phyloP scores from a whole-genome alignment of 1,284 basidiomycete species.

The Pseudozyma hubeiensis region DNA sequence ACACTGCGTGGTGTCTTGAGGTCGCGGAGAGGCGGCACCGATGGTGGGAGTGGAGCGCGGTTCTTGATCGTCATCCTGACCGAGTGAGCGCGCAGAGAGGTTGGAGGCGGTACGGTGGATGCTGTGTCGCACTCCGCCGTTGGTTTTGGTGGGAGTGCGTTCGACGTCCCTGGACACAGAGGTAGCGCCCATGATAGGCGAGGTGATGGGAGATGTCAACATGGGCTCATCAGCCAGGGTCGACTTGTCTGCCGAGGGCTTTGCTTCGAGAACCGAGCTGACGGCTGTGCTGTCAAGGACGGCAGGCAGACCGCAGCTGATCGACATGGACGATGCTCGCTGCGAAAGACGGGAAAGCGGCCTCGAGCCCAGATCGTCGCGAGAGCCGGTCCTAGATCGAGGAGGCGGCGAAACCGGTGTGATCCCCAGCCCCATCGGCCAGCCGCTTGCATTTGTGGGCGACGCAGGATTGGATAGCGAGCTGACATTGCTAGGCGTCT shows the following conservation, averaged over 20 bases:
- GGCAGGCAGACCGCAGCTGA: neutral
- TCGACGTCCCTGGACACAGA: constrained; percentile 20
- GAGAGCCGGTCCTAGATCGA: constrained; percentile 11
- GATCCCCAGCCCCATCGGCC: constrained; percentile 24
- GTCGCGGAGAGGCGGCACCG: constrained; percentile 12
- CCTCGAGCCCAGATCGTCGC: constrained; percentile 6
- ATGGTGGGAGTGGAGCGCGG: constrained; percentile 25
- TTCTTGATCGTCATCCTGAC: constrained; percentile 11
- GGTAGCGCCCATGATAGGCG: neutral
- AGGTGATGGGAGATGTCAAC: constrained; percentile 13
- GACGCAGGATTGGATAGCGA: neutral
- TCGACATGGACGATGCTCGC: neutral
- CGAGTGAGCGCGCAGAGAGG: neutral
- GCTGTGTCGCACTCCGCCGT: neutral
- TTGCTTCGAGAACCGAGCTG: too few relatives aligned
- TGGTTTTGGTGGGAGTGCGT: constrained; percentile 42
- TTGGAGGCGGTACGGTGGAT: neutral
- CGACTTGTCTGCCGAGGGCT: neutral
- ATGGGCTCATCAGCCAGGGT: constrained; percentile 19
- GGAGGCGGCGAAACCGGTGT: constrained; percentile 31
- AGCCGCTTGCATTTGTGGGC: neutral
- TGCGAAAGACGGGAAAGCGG: constrained; percentile 23
- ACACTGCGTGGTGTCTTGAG: neutral
- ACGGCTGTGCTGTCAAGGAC: neutral
- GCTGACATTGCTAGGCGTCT: constrained; percentile 26